Evolutionary conservation across 305 asterid species (phyloP).

Genomic region (Fraxinus angustifolia): DNA sequence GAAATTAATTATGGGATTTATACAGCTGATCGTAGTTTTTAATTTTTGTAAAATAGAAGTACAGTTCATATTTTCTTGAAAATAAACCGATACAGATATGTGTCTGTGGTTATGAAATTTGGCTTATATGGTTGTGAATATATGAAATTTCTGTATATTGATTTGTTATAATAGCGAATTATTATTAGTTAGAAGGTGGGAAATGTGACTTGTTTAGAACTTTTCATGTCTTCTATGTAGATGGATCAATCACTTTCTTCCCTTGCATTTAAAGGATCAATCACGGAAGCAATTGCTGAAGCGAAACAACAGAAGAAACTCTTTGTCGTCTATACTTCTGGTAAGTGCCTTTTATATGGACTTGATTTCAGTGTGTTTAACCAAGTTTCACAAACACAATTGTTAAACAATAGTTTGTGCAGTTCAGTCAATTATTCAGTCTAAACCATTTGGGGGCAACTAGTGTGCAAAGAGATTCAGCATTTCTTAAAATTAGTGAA

Average conservation of each 20-base stretch:
- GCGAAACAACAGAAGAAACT: slow-evolving; percentile 85
- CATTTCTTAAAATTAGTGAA: neutral
- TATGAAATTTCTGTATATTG: neutral
- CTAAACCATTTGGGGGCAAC: neutral
- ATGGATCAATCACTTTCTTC: slow-evolving; percentile 74
- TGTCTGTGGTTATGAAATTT: neutral
- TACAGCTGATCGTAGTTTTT: neutral
- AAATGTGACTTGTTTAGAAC: slow-evolving; percentile 9
- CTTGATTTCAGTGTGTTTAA: slow-evolving; percentile 12
- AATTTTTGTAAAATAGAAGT: slow-evolving; percentile 4
- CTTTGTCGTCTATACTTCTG: slow-evolving; percentile 74
- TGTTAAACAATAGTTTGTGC: neutral
- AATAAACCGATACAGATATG: neutral
- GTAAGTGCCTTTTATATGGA: slow-evolving; percentile 33
- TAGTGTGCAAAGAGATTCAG: neutral
- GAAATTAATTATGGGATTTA: neutral
- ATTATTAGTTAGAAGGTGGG: neutral
- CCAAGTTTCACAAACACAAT: neutral
- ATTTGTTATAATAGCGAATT: neutral
- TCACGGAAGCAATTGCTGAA: slow-evolving; percentile 69
- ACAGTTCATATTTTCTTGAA: slow-evolving; percentile 12
- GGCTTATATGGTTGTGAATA: neutral
- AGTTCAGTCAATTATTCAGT: neutral
- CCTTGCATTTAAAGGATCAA: slow-evolving; percentile 74
- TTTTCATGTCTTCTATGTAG: slow-evolving; percentile 35